Evolutionary conservation across 2,329 filamentous ascomycete genomes (phyloP).

Genomic region (Penicillium brevicompactum): DNA sequence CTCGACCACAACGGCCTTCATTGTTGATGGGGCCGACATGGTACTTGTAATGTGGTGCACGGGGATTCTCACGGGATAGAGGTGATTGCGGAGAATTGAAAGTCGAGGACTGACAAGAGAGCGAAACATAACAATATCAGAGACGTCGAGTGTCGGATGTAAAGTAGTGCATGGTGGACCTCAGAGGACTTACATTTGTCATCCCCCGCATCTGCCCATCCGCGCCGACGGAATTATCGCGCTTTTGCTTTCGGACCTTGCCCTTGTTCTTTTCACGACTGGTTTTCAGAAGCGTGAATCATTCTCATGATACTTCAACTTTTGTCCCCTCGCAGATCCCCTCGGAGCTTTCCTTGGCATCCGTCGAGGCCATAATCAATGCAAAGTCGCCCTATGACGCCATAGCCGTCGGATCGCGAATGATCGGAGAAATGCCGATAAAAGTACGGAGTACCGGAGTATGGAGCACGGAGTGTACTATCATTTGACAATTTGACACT

Average conservation of each 20-base stretch:
- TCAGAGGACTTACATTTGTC: slow-evolving; percentile 4
- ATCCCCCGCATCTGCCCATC: slow-evolving; percentile 2
- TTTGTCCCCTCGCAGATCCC: too few relatives aligned
- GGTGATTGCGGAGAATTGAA: slow-evolving; percentile 16
- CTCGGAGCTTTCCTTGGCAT: neutral
- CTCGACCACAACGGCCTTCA: slow-evolving; percentile 73
- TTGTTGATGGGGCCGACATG: slow-evolving; percentile 61
- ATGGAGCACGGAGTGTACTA: neutral
- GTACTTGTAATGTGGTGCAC: slow-evolving; percentile 9
- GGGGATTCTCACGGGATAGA: slow-evolving; percentile 1
- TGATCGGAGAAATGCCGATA: neutral
- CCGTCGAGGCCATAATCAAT: neutral
- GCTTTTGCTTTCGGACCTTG: neutral
- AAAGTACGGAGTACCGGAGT: neutral
- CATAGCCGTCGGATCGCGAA: neutral
- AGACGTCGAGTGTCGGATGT: neutral
- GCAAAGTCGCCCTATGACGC: neutral
- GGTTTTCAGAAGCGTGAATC: too few relatives aligned
- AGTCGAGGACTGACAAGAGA: slow-evolving; percentile 17
- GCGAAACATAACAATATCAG: slow-evolving; percentile 15
- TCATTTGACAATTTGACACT: neutral
- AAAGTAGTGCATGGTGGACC: neutral
- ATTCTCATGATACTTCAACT: too few relatives aligned
- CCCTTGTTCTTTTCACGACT: neutral
- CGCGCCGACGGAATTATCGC: slow-evolving; percentile 3